Percentiles rank a stretch among this genome's conserved stretches.
phyloP scores from a whole-genome alignment of 768 basidiomycete genomes.

The Rhizopogon vulgaris region DNA sequence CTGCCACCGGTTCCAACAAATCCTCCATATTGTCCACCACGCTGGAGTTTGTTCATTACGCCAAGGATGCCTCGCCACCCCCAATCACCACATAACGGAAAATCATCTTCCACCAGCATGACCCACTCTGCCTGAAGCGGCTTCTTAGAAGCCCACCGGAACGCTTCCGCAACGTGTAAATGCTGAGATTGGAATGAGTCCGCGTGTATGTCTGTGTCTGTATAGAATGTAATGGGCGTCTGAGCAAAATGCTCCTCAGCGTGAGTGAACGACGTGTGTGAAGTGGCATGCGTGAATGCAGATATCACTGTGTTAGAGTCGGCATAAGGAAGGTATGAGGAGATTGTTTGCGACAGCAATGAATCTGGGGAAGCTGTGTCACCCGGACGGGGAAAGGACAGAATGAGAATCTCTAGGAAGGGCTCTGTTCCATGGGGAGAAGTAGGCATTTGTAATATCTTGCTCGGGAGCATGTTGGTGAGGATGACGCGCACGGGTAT shows the following conservation, averaged over 20 bases:
- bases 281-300: conserved; percentile 32
- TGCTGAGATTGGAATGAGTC: conserved; percentile 27
- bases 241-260: conserved; percentile 21
- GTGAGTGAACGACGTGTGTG: conserved; percentile 27
- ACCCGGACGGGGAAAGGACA: conserved; percentile 34
- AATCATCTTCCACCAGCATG: conserved; percentile 40
- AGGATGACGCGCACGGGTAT: conserved; percentile 5
- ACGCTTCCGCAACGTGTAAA: conserved; percentile 36
- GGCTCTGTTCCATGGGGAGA: conserved; percentile 18
- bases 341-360: conserved; percentile 31
- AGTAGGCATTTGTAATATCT: conserved; percentile 7
- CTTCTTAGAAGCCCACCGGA: conserved; percentile 27
- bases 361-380: conserved; percentile 17
- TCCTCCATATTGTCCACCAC: conserved; percentile 25
- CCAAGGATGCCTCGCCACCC: conserved; percentile 27
- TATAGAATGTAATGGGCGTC: conserved; percentile 14
- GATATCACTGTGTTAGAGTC: conserved; percentile 25
- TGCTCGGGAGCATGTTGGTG: background rate
- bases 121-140: conserved; percentile 31
- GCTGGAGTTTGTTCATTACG: conserved; percentile 28
- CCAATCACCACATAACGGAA: conserved; percentile 33
- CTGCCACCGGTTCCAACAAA: conserved; percentile 40
- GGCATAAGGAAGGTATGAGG: conserved; percentile 31
- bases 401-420: conserved; percentile 33
- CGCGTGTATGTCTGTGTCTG: conserved; percentile 25